A percentile compares a stretch with the other conserved stretches of the same genome.
Conservation (phyloP, 2,329 filamentous ascomycete genomes). For the Graphilbum fragrans region DNA sequence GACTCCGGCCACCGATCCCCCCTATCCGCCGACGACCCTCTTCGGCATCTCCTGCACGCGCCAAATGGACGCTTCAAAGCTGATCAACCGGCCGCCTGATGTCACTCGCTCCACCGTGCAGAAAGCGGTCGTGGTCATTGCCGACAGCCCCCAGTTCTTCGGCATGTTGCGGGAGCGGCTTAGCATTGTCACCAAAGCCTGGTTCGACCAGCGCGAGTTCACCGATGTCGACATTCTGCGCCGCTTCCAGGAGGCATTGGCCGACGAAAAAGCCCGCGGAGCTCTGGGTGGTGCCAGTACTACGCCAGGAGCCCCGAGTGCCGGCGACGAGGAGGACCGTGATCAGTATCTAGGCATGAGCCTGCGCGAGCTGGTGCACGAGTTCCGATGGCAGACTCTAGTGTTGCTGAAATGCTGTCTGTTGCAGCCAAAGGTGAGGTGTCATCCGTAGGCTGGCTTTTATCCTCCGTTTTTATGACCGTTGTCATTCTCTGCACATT, state of each 20-base stretch:
- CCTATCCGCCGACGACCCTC: conserved; percentile 59
- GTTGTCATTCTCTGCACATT: neutral
- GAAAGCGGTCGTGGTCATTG: conserved; percentile 93
- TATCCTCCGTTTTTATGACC: neutral
- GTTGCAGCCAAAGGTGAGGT: conserved; percentile 75
- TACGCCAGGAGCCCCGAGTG: neutral
- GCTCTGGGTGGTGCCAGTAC: conserved; percentile 17
- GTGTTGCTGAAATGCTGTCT: conserved; percentile 89
- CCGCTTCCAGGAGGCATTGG: conserved; percentile 82
- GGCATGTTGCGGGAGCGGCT: conserved; percentile 83
- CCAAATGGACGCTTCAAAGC: conserved; percentile 68
- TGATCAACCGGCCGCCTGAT: conserved; percentile 70
- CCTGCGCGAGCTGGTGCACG: conserved; percentile 79
- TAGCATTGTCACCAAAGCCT: conserved; percentile 82
- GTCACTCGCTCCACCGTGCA: conserved; percentile 97
- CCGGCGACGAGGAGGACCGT: conserved; percentile 53
- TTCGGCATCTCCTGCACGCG: conserved; percentile 95
- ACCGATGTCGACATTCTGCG: conserved; percentile 80
- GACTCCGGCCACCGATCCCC: conserved; percentile 38
- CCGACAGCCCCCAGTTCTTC: conserved; percentile 80
- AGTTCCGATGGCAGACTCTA: conserved; percentile 90
- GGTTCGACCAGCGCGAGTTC: conserved; percentile 94
- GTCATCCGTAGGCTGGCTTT: conserved; percentile 4
- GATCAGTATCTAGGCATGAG: conserved; percentile 86
- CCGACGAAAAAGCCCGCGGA: conserved; percentile 49